Percentiles rank a stretch among this genome's conserved stretches.
Conservation (phyloP, 176 grass and related monocot species). For the Lolium multiflorum region DNA sequence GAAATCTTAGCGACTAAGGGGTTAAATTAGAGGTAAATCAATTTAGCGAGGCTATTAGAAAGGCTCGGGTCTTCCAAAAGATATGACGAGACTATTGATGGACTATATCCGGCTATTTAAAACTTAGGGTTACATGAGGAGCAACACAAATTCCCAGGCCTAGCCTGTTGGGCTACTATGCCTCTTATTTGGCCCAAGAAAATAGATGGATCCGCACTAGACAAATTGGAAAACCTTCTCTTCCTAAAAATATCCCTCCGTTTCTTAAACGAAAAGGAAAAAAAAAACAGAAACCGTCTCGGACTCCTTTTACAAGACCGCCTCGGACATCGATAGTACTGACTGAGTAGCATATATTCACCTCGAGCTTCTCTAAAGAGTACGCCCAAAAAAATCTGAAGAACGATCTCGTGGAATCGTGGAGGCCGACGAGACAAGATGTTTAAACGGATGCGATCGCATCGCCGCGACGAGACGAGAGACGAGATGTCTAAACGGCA, state of each 20-base stretch:
- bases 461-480: no score
- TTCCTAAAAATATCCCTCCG: no score
- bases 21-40: no score
- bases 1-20: no score
- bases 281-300: neutral
- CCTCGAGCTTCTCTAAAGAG: neutral
- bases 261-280: no score
- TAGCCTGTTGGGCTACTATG: neutral
- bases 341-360: neutral
- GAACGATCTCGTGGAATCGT: neutral
- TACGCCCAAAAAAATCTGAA: no score
- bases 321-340: neutral
- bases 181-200: neutral
- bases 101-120: no score
- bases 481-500: neutral
- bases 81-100: no score
- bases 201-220: neutral
- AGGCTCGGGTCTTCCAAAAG: no score
- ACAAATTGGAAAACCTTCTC: neutral
- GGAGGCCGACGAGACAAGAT: no score
- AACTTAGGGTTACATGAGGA: neutral
- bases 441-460: no score
- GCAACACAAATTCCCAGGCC: neutral
- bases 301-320: neutral
- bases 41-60: no score